phyloP scores from a whole-genome alignment of 805 yeast genomes.

The Saturnispora galanensis region DNA sequence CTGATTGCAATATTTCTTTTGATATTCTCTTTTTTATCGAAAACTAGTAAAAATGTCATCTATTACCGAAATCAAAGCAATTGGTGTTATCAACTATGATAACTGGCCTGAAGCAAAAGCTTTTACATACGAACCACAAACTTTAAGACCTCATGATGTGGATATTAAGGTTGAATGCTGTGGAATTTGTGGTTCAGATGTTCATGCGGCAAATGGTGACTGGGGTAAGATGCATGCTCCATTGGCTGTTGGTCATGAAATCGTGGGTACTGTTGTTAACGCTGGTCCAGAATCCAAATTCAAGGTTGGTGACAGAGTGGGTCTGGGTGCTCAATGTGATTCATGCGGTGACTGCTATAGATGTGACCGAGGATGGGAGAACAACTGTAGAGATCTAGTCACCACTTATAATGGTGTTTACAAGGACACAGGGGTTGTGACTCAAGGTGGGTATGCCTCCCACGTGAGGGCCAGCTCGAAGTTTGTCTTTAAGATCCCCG shows the following conservation, averaged over 20 bases:
- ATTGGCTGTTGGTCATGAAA: constrained; percentile 36
- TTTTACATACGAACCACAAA: constrained; percentile 12
- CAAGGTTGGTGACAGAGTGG: constrained; percentile 40
- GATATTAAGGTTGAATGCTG: constrained; percentile 36
- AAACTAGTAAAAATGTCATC: too few relatives aligned
- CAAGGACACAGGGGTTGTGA: constrained; percentile 33
- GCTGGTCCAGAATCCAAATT: constrained; percentile 27
- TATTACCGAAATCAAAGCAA: constrained; percentile 6
- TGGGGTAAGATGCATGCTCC: constrained; percentile 14
- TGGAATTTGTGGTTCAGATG: constrained; percentile 42
- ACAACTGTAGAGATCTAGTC: constrained; percentile 39
- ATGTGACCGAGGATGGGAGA: constrained; percentile 29
- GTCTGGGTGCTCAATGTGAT: constrained; percentile 36
- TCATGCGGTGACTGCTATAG: constrained; percentile 32
- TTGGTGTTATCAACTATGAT: constrained; percentile 12
- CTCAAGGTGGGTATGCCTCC: constrained; percentile 42
- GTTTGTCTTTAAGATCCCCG: constrained; percentile 41
- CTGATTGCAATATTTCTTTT: too few relatives aligned
- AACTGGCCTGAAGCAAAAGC: constrained; percentile 11
- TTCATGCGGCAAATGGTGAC: constrained; percentile 33
- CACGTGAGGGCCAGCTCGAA: constrained; percentile 34
- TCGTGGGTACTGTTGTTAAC: constrained; percentile 34
- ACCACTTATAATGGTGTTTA: constrained; percentile 43
- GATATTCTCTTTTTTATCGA: too few relatives aligned
- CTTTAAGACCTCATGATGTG: constrained; percentile 21